Percentiles rank a stretch among this genome's conserved stretches.
phyloP scores from a whole-genome alignment of 2,329 filamentous ascomycete species.

The Penicillium digitatum region DNA sequence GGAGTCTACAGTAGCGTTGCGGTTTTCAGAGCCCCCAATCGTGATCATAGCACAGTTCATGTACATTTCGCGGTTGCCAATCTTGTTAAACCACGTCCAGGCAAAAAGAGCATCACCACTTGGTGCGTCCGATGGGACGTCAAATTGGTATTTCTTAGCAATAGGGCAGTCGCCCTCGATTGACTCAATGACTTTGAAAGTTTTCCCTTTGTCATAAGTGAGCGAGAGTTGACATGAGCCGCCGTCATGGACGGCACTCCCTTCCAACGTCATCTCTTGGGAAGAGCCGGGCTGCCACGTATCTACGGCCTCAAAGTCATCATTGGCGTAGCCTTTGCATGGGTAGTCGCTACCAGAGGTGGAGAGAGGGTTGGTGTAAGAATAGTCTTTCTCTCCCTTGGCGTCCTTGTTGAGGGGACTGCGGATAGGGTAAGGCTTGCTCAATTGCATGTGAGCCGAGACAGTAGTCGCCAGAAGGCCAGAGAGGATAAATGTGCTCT shows the following conservation, averaged over 20 bases:
- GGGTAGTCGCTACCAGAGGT: slow-evolving; percentile 62
- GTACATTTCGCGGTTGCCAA: slow-evolving; percentile 80
- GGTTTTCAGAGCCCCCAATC: slow-evolving; percentile 42
- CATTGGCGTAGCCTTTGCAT: slow-evolving; percentile 65
- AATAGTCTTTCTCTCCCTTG: slow-evolving; percentile 59
- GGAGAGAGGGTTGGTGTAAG: slow-evolving; percentile 64
- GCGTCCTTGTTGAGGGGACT: slow-evolving; percentile 49
- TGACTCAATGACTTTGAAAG: slow-evolving; percentile 65
- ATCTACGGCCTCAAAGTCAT: slow-evolving; percentile 53
- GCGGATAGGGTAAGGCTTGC: slow-evolving; percentile 51
- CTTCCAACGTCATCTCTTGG: slow-evolving; percentile 62
- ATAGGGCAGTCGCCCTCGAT: slow-evolving; percentile 57
- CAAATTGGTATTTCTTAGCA: slow-evolving; percentile 59
- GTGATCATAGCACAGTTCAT: slow-evolving; percentile 76
- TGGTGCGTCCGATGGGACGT: slow-evolving; percentile 61
- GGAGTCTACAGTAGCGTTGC: background rate
- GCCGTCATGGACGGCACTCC: slow-evolving; percentile 61
- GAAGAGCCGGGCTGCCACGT: slow-evolving; percentile 60
- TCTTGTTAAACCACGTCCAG: slow-evolving; percentile 74
- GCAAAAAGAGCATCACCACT: slow-evolving; percentile 60
- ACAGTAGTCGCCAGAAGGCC: slow-evolving; percentile 33
- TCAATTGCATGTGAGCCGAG: slow-evolving; percentile 54
- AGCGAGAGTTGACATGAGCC: slow-evolving; percentile 74
- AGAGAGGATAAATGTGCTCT: slow-evolving; percentile 28
- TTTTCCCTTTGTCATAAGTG: slow-evolving; percentile 66